Percentiles rank a stretch among this genome's conserved stretches.
phyloP scores from a whole-genome alignment of 2,329 filamentous ascomycete genomes.

The Alternaria sp. region DNA sequence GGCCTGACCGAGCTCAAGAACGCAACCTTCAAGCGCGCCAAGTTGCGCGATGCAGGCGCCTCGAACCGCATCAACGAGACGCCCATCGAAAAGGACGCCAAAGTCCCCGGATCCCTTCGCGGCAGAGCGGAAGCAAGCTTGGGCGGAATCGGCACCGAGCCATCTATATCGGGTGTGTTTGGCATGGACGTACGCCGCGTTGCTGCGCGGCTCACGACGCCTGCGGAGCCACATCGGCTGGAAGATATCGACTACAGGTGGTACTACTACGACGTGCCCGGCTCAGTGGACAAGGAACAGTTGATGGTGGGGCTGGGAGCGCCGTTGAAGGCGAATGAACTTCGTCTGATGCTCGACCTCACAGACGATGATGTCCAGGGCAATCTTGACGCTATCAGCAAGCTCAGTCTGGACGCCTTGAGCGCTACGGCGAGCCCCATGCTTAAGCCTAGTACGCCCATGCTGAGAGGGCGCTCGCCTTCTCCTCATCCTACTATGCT shows the following conservation, averaged over 20 bases:
- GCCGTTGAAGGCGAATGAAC: slow-evolving; percentile 44
- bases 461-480: slow-evolving; percentile 42
- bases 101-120: slow-evolving; percentile 41
- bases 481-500: slow-evolving; percentile 40
- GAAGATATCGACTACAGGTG: slow-evolving; percentile 42
- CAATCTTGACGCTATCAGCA: slow-evolving; percentile 46
- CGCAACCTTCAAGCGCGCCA: slow-evolving; percentile 46
- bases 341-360: slow-evolving; percentile 47
- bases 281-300: slow-evolving; percentile 39
- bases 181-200: slow-evolving; percentile 46
- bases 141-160: slow-evolving; percentile 39
- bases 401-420: slow-evolving; percentile 46
- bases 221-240: slow-evolving; percentile 42
- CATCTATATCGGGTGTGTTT: slow-evolving; percentile 44
- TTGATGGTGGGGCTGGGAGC: slow-evolving; percentile 45
- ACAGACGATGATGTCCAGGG: slow-evolving; percentile 44
- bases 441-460: slow-evolving; percentile 44
- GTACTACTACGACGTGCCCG: slow-evolving; percentile 42
- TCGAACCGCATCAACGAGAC: slow-evolving; percentile 43
- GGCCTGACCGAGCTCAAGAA: slow-evolving; percentile 49
- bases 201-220: slow-evolving; percentile 38
- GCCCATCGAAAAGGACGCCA: slow-evolving; percentile 42
- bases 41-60: slow-evolving; percentile 44
- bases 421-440: slow-evolving; percentile 46
- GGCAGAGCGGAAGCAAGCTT: slow-evolving; percentile 32